phyloP scores from a whole-genome alignment of 257 asterid species.

The Nicotiana sylvestris region DNA sequence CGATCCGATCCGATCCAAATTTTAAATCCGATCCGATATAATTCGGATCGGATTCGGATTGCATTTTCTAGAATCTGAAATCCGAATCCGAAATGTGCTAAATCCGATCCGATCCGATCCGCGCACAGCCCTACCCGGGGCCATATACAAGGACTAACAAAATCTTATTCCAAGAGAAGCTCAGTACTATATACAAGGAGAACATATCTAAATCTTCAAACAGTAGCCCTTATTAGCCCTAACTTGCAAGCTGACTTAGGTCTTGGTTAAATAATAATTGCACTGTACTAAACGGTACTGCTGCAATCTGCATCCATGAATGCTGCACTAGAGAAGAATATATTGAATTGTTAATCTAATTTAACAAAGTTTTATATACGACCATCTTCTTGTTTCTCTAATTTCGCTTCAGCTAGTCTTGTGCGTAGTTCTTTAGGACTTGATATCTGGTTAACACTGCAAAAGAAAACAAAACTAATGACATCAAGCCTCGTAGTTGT shows the following conservation, averaged over 20 bases:
- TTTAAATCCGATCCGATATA: no score
- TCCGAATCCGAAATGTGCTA: no score
- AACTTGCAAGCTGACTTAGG: background rate
- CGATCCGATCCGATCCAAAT: no score
- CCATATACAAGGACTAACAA: background rate
- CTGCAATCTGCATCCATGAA: background rate
- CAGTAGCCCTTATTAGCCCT: background rate
- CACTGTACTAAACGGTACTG: background rate
- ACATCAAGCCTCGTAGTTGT: background rate
- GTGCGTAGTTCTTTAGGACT: conserved; percentile 42
- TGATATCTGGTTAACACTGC: conserved; percentile 63
- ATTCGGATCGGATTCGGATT: no score
- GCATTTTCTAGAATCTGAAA: no score
- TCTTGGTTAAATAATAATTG: background rate
- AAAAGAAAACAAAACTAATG: background rate
- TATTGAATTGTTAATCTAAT: background rate
- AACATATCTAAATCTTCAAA: background rate
- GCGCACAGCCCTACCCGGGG: background rate
- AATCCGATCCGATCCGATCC: no score
- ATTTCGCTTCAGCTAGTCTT: conserved; percentile 47
- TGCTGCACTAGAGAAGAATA: background rate
- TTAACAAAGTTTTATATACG: background rate
- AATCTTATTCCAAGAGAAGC: background rate
- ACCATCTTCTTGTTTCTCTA: conserved; percentile 7
- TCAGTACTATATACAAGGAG: background rate